phyloP scores from a whole-genome alignment of 116 monocot species.

The Iris pallida region DNA sequence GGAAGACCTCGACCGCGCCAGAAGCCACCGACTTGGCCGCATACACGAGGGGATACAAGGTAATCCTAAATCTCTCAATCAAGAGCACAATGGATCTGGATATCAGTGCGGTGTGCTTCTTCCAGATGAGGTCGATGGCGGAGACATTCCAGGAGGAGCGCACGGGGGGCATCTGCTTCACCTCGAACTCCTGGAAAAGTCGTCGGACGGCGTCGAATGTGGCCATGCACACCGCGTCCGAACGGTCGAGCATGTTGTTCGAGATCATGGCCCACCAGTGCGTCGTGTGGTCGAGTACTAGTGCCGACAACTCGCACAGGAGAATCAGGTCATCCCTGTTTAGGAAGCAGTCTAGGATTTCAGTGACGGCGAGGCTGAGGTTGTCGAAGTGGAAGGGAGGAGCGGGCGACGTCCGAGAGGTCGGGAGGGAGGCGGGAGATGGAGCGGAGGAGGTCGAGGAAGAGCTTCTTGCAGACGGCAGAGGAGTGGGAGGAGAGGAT shows the following conservation, averaged over 20 bases:
- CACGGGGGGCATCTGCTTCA: conserved; percentile 89
- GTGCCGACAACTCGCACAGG: conserved; percentile 49
- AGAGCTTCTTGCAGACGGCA: conserved; percentile 97
- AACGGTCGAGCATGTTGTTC: conserved; percentile 60
- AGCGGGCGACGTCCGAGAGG: conserved; percentile 69
- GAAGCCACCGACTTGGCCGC: conserved; percentile 87
- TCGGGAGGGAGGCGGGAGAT: conserved; percentile 75
- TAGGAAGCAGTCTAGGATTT: conserved; percentile 74
- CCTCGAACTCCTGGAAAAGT: conserved; percentile 87
- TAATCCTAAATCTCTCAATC: conserved; percentile 69
- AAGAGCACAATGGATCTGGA: conserved; percentile 78
- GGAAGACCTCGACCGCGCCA: conserved; percentile 60
- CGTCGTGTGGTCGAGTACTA: conserved; percentile 64
- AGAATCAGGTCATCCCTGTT: conserved; percentile 92
- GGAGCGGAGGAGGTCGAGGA: conserved; percentile 92
- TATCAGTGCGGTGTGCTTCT: conserved; percentile 71
- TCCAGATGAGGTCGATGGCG: conserved; percentile 72
- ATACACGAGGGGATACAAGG: conserved; percentile 83
- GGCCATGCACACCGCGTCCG: conserved; percentile 62
- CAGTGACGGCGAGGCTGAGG: conserved; percentile 65
- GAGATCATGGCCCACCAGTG: conserved; percentile 78
- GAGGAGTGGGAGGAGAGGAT: conserved; percentile 92
- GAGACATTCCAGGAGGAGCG: conserved; percentile 82
- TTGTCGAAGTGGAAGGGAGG: conserved; percentile 54
- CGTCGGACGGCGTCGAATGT: conserved; percentile 80